Evolutionary conservation across 2,329 filamentous ascomycete genomes (phyloP).

Genomic region (Aureobasidium lini): DNA sequence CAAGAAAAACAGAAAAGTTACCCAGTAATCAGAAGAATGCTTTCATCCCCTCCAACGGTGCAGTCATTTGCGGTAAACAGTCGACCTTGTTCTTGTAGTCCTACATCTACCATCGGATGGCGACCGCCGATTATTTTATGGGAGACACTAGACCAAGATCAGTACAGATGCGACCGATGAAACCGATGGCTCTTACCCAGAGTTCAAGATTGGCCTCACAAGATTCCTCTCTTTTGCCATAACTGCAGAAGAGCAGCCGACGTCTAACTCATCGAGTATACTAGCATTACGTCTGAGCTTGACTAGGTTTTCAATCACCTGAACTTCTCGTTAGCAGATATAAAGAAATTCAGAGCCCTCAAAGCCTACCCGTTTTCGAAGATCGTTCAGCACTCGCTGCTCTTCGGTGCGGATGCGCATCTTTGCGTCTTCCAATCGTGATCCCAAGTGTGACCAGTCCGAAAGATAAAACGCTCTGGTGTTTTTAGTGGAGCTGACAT

Average conservation of each 20-base stretch:
- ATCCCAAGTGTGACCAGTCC: slow-evolving; percentile 77
- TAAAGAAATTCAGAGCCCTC: not conserved
- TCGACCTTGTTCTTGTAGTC: slow-evolving; percentile 69
- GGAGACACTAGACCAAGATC: slow-evolving; percentile 30
- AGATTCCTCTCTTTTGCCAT: slow-evolving; percentile 69
- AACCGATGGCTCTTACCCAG: slow-evolving; percentile 20
- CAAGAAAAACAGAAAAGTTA: not conserved
- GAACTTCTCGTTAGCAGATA: not conserved
- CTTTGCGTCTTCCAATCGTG: slow-evolving; percentile 68
- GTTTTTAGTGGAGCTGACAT: slow-evolving; percentile 70
- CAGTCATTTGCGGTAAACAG: slow-evolving; percentile 83
- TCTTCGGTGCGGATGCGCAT: slow-evolving; percentile 78
- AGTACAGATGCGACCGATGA: not conserved
- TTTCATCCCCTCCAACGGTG: slow-evolving; percentile 70
- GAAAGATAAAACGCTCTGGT: slow-evolving; percentile 78
- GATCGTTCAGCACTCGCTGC: slow-evolving; percentile 64
- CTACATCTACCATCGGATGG: slow-evolving; percentile 85
- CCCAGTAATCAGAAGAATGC: slow-evolving; percentile 60
- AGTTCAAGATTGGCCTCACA: slow-evolving; percentile 64
- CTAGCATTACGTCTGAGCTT: slow-evolving; percentile 80
- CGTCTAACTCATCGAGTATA: slow-evolving; percentile 90
- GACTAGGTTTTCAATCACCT: slow-evolving; percentile 68
- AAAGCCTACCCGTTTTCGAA: slow-evolving; percentile 56
- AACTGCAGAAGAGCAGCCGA: slow-evolving; percentile 75
- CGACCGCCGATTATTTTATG: slow-evolving; percentile 79